These are phyloP conservation scores for Mimosa bimucronata DNA, from an alignment of 306 rosid species.

Conservation along the genomic window DNA sequence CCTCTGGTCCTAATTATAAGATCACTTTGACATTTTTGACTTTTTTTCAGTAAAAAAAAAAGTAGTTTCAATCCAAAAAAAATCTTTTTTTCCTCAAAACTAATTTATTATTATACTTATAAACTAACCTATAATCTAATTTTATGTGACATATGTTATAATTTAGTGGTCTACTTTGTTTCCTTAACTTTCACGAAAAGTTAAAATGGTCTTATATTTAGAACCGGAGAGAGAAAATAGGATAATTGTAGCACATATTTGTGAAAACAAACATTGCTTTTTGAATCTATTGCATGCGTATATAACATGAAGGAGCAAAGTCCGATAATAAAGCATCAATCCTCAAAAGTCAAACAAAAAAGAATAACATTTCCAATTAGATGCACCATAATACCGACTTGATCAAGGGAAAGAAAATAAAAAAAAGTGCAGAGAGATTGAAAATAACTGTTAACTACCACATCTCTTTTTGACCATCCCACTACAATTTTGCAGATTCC, in stretches of 20 bases:
- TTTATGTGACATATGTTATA: too few species aligned
- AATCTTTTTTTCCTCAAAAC: too few species aligned
- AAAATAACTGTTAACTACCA: slow-evolving; percentile 8
- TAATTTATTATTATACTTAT: too few species aligned
- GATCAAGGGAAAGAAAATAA: background rate
- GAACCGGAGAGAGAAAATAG: too few species aligned
- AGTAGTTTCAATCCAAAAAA: too few species aligned
- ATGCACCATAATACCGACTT: background rate
- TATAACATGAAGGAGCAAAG: slow-evolving; percentile 1
- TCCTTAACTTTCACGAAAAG: too few species aligned
- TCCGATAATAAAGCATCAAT: slow-evolving; percentile 11
- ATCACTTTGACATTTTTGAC: too few species aligned
- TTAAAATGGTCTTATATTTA: too few species aligned
- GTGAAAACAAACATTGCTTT: background rate
- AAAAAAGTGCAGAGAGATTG: background rate
- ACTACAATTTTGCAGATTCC: slow-evolving; percentile 31
- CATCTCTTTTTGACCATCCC: slow-evolving; percentile 52
- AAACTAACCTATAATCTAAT: too few species aligned
- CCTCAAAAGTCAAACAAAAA: background rate
- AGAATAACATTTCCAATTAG: background rate
- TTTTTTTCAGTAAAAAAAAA: too few species aligned
- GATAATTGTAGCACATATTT: background rate
- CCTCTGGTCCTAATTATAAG: too few species aligned
- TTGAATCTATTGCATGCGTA: background rate
- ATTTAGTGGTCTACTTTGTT: too few species aligned